A percentile compares a stretch with the other conserved stretches of the same genome.
Conservation (phyloP, 768 basidiomycete genomes). For the Pleurotus tuoliensis region DNA sequence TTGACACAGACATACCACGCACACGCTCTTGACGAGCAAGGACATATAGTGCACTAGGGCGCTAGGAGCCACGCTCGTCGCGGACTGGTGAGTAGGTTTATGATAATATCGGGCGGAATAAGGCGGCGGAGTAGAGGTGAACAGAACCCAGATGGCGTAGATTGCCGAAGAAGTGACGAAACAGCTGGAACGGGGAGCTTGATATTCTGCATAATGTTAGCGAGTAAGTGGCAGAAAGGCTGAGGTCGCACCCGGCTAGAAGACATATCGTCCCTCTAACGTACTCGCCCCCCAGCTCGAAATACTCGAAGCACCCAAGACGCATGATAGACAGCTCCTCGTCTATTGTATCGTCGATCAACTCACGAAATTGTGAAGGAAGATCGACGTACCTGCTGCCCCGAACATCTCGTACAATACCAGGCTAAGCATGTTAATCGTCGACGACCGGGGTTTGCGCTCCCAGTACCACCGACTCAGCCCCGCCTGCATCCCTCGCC, state of each 20-base stretch:
- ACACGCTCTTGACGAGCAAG: constrained; percentile 54
- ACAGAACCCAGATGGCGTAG: constrained; percentile 90
- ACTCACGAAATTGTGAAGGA: neutral
- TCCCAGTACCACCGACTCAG: constrained; percentile 81
- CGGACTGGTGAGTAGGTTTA: neutral
- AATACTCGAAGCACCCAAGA: constrained; percentile 95
- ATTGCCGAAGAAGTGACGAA: constrained; percentile 93
- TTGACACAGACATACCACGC: constrained; percentile 54
- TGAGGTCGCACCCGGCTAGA: constrained; percentile 69
- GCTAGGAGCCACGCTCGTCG: constrained; percentile 32
- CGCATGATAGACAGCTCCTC: constrained; percentile 60
- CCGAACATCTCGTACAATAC: constrained; percentile 94
- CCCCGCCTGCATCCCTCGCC: constrained; percentile 44
- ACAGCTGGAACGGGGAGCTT: constrained; percentile 73
- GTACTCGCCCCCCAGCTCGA: constrained; percentile 88
- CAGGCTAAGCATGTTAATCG: constrained; percentile 91
- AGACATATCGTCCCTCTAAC: constrained; percentile 85
- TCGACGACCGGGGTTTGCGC: constrained; percentile 77
- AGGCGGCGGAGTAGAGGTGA: constrained; percentile 49
- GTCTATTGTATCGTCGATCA: constrained; percentile 30
- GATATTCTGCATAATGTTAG: constrained; percentile 49
- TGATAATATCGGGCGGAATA: constrained; percentile 17
- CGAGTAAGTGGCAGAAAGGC: neutral
- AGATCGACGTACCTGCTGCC: constrained; percentile 70
- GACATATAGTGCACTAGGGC: constrained; percentile 62